Evolutionary conservation across 805 yeast genomes (phyloP).

Genomic region (Lipomyces starkeyi): DNA sequence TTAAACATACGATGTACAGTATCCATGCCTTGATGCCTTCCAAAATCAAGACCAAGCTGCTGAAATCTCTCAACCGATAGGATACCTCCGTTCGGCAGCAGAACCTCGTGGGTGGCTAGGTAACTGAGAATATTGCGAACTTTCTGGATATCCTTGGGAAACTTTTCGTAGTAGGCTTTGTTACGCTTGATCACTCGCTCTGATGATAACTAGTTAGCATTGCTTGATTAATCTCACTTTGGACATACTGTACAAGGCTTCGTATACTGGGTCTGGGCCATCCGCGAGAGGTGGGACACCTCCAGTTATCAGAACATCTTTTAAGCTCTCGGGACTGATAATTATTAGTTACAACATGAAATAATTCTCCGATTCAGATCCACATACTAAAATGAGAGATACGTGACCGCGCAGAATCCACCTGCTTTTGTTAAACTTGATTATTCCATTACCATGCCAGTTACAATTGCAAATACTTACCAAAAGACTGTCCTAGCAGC

Average conservation of each 20-base stretch:
- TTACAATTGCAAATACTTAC: conserved; percentile 38
- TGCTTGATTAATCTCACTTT: background rate
- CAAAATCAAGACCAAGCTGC: conserved; percentile 59
- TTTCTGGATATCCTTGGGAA: conserved; percentile 53
- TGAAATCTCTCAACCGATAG: conserved; percentile 60
- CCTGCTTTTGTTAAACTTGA: conserved; percentile 12
- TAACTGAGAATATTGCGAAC: conserved; percentile 42
- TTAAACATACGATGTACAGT: conserved; percentile 48
- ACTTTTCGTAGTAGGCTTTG: conserved; percentile 54
- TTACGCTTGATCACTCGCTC: conserved; percentile 54
- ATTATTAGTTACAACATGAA: conserved; percentile 14
- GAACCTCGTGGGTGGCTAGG: conserved; percentile 43
- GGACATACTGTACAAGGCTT: conserved; percentile 50
- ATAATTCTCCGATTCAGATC: background rate
- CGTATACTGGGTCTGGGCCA: conserved; percentile 56
- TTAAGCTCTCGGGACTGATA: conserved; percentile 31
- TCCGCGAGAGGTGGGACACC: conserved; percentile 62
- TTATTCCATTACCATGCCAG: background rate
- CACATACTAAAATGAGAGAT: conserved; percentile 51
- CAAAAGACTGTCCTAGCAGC: conserved; percentile 61
- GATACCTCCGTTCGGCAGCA: conserved; percentile 58
- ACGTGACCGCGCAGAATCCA: conserved; percentile 59
- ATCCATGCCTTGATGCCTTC: conserved; percentile 59
- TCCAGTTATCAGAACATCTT: conserved; percentile 55
- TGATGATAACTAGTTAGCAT: background rate